phyloP scores from a whole-genome alignment of 139 green algal species.

The Tetradesmus obliquus region DNA sequence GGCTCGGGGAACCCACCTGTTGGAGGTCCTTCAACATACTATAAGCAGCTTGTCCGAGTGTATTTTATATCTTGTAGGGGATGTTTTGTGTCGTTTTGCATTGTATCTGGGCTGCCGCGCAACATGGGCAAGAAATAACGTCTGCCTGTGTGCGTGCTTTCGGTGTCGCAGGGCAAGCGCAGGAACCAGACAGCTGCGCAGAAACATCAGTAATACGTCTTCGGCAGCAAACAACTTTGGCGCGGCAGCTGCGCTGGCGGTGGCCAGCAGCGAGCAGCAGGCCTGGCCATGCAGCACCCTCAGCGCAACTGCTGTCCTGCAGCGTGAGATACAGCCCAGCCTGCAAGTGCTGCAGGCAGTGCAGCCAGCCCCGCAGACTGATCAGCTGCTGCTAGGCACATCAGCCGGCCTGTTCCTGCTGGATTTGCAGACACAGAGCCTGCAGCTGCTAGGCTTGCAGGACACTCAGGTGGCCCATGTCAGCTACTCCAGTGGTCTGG shows the following conservation, averaged over 20 bases:
- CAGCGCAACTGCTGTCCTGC: neutral
- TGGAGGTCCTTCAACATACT: neutral
- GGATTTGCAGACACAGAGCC: neutral
- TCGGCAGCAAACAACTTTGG: neutral
- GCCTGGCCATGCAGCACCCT: neutral
- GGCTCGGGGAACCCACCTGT: neutral
- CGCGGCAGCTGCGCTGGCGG: neutral
- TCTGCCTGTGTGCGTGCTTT: neutral
- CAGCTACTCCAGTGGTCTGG: neutral
- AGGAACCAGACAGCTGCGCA: neutral
- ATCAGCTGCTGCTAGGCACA: conserved; percentile 36
- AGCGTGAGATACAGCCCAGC: neutral
- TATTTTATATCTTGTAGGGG: neutral
- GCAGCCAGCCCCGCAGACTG: neutral
- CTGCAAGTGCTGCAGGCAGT: neutral
- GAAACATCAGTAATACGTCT: neutral
- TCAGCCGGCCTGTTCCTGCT: conserved; percentile 29
- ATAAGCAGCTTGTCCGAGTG: neutral
- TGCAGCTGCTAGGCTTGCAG: conserved; percentile 16
- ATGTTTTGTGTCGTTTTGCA: neutral
- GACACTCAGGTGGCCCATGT: neutral
- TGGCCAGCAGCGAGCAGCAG: neutral
- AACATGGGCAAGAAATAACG: neutral
- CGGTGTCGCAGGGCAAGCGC: neutral
- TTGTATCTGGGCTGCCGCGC: neutral